Percentiles rank a stretch among this genome's conserved stretches.
Evolutionary conservation across 768 basidiomycete genomes (phyloP).

Genomic region (Steccherinum ochraceum): DNA sequence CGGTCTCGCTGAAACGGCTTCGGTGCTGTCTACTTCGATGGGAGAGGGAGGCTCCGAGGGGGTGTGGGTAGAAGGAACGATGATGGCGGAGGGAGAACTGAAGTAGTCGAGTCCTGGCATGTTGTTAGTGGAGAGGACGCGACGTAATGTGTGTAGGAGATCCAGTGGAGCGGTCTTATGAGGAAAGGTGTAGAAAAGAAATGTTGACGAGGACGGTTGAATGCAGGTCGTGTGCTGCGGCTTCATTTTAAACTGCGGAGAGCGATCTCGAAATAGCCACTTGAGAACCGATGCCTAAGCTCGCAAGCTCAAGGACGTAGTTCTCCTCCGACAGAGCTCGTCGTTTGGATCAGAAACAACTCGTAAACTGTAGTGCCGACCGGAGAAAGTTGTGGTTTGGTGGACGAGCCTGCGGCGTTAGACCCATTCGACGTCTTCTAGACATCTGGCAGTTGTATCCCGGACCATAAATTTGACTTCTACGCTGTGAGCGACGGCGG

Average conservation of each 20-base stretch:
- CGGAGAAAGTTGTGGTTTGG: no score
- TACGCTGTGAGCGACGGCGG: no score
- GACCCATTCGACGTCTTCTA: no score
- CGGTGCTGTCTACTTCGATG: not conserved
- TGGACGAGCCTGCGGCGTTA: not conserved
- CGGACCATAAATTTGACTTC: no score
- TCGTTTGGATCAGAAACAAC: no score
- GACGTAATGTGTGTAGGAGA: not conserved
- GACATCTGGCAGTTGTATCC: no score
- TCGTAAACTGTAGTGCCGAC: no score
- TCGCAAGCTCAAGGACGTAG: not conserved
- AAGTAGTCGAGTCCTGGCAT: constrained; percentile 24
- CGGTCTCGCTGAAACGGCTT: not conserved
- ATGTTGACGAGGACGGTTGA: constrained; percentile 3
- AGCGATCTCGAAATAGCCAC: not conserved
- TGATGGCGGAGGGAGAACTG: constrained; percentile 13
- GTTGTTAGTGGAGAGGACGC: not conserved
- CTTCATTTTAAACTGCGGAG: not conserved
- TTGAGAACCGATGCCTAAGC: no score
- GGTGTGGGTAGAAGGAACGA: constrained; percentile 2
- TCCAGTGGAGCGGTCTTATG: no score
- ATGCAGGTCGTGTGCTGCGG: not conserved
- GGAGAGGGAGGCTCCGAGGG: not conserved
- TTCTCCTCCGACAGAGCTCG: not conserved
- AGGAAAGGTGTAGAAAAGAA: not conserved